Evolutionary conservation across 176 grass and related monocot genomes (phyloP).

Genomic region (Aegilops tauschii): DNA sequence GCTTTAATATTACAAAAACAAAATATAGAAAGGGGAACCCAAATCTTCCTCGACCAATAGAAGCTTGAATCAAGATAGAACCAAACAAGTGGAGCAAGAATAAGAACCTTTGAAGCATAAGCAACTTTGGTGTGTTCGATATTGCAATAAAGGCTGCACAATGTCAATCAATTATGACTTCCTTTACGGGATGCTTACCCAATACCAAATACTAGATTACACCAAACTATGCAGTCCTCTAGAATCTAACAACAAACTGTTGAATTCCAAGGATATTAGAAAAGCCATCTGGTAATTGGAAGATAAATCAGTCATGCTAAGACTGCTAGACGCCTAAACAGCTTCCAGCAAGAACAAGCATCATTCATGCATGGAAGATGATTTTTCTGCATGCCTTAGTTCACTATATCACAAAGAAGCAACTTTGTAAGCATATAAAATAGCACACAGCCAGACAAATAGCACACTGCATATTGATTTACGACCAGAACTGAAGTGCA

Average conservation of each 20-base stretch:
- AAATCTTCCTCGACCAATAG: neutral
- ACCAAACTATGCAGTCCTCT: neutral
- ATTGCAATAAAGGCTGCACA: constrained; percentile 15
- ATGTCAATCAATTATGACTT: neutral
- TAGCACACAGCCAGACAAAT: neutral
- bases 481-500: neutral
- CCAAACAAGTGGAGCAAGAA: constrained; percentile 39
- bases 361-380: neutral
- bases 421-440: neutral
- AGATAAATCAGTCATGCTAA: neutral
- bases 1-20: constrained; percentile 10
- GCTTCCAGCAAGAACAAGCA: neutral
- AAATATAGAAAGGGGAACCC: neutral
- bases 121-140: constrained; percentile 3
- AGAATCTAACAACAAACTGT: neutral
- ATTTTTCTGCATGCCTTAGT: neutral
- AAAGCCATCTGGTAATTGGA: neutral
- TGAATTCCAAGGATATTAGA: neutral
- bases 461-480: neutral
- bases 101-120: constrained; percentile 28
- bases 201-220: neutral
- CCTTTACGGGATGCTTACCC: neutral
- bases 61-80: constrained; percentile 18
- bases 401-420: neutral
- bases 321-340: neutral